Percentiles rank a stretch among this genome's conserved stretches.
Conservation (phyloP, 257 asterid genomes). For the Sherardia arvensis region DNA sequence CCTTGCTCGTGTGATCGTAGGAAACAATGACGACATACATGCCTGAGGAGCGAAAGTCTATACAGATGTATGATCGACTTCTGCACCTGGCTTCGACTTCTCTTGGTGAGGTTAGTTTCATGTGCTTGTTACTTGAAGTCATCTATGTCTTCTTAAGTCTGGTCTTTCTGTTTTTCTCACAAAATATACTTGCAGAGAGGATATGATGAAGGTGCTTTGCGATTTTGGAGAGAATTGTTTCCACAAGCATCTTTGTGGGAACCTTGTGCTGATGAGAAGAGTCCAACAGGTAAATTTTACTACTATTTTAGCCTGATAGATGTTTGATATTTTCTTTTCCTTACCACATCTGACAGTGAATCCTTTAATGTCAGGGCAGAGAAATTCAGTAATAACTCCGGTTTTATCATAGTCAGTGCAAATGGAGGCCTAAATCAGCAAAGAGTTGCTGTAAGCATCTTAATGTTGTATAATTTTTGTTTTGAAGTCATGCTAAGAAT, state of each 20-base stretch:
- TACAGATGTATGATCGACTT: conserved; percentile 53
- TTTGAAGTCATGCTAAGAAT: neutral
- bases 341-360: conserved; percentile 11
- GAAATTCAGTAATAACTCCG: conserved; percentile 37
- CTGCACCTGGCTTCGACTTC: conserved; percentile 59
- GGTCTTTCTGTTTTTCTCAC: neutral
- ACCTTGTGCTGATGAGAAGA: conserved; percentile 62
- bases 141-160: neutral
- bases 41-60: conserved; percentile 21
- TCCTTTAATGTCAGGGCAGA: conserved; percentile 46
- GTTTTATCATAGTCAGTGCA: conserved; percentile 73
- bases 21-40: conserved; percentile 11
- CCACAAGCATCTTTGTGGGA: conserved; percentile 60
- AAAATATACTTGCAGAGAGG: conserved; percentile 32
- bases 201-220: conserved; percentile 27
- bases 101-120: conserved; percentile 52
- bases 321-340: neutral
- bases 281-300: conserved; percentile 30
- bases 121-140: neutral
- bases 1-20: conserved; percentile 18
- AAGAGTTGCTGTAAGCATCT: conserved; percentile 73
- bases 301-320: neutral
- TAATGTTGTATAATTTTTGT: neutral
- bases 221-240: conserved; percentile 63
- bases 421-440: conserved; percentile 96